Conservation (phyloP, 495 filamentous ascomycete genomes). For the Penicillium paradoxum region DNA sequence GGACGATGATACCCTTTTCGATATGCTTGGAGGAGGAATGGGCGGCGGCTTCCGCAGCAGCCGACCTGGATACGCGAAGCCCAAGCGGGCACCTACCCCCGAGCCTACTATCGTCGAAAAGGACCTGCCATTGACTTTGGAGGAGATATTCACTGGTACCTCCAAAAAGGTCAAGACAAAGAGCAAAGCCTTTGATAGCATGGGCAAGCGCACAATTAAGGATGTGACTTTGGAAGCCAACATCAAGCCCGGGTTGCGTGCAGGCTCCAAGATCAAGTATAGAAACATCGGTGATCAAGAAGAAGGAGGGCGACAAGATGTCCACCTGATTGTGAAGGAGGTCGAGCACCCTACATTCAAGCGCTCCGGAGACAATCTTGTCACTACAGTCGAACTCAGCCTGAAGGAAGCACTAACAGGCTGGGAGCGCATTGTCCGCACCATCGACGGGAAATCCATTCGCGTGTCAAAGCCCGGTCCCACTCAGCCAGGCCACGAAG, state of each 20-base stretch:
- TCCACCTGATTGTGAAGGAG: constrained; percentile 92
- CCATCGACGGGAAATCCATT: constrained; percentile 86
- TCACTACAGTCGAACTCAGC: constrained; percentile 67
- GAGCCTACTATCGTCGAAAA: constrained; percentile 89
- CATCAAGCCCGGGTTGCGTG: constrained; percentile 91
- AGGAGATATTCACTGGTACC: constrained; percentile 78
- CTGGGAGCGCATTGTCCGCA: constrained; percentile 85
- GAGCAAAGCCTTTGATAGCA: constrained; percentile 84
- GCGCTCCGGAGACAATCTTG: constrained; percentile 81
- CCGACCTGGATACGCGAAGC: constrained; percentile 39
- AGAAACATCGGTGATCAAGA: constrained; percentile 94
- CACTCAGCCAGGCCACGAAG: constrained; percentile 73
- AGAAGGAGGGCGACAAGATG: constrained; percentile 93
- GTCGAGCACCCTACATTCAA: constrained; percentile 78
- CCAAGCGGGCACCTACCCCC: constrained; percentile 55
- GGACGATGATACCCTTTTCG: constrained; percentile 53
- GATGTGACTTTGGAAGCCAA: constrained; percentile 89
- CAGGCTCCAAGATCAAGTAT: constrained; percentile 96
- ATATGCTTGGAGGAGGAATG: constrained; percentile 39
- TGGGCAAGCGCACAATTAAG: constrained; percentile 74
- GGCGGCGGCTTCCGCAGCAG: constrained; percentile 31
- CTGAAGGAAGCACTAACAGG: constrained; percentile 98
- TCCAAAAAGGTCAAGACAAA: constrained; percentile 98
- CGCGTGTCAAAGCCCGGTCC: constrained; percentile 72
- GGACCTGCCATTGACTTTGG: constrained; percentile 72